phyloP scores from a whole-genome alignment of 495 filamentous ascomycete genomes.

The Trichocladium uniseriatum region DNA sequence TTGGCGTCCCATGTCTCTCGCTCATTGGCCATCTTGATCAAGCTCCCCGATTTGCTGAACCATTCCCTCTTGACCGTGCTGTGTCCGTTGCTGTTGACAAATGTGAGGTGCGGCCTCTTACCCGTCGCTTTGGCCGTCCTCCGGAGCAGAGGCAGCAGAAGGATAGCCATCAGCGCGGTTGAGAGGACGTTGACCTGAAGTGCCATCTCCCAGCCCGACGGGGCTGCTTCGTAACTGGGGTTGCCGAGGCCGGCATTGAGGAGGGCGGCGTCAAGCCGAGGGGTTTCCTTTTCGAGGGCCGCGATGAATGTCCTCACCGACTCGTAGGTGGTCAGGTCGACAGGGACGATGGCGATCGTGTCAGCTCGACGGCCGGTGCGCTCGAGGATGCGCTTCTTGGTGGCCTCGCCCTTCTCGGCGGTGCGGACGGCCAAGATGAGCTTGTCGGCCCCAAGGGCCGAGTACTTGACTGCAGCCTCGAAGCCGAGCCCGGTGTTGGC shows the following conservation, averaged over 20 bases:
- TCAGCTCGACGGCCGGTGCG: background rate
- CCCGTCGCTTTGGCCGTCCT: too few species aligned
- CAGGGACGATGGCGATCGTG: slow-evolving; percentile 1
- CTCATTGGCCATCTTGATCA: too few species aligned
- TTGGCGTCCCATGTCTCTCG: too few species aligned
- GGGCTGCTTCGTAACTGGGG: background rate
- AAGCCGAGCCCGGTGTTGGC: slow-evolving; percentile 41
- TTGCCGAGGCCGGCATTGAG: slow-evolving; percentile 33
- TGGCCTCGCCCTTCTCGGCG: slow-evolving; percentile 31
- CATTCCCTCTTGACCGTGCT: too few species aligned
- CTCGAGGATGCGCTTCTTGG: slow-evolving; percentile 24
- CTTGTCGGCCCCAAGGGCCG: slow-evolving; percentile 25
- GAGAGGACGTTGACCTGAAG: slow-evolving; percentile 53
- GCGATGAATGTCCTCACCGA: slow-evolving; percentile 13
- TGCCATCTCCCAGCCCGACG: slow-evolving; percentile 45
- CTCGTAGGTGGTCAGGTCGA: slow-evolving; percentile 17
- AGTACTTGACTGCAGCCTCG: slow-evolving; percentile 38
- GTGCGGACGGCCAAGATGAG: slow-evolving; percentile 41
- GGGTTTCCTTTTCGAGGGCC: background rate
- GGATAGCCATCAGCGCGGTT: slow-evolving; percentile 45
- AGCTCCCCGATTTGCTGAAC: too few species aligned
- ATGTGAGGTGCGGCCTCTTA: too few species aligned
- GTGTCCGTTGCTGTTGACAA: too few species aligned
- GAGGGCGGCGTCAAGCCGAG: slow-evolving; percentile 31
- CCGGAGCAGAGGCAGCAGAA: slow-evolving; percentile 33